phyloP scores from a whole-genome alignment of 1,139 yeast species.

The Magnusiomyces magnusii region DNA sequence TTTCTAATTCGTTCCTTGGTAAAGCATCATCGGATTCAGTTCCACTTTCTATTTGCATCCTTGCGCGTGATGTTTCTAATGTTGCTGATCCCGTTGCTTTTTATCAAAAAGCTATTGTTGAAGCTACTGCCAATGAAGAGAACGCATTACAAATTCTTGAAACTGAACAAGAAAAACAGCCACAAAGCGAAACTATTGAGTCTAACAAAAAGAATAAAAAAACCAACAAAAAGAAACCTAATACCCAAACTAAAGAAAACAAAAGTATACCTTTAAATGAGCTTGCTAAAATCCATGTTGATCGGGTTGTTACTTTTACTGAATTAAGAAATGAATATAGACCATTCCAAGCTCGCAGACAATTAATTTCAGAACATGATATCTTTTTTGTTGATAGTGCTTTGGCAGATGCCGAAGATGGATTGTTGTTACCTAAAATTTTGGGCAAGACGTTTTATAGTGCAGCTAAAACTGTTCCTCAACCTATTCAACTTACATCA shows the following conservation, averaged over 20 bases:
- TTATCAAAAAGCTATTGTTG: slow-evolving; percentile 10
- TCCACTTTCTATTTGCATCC: slow-evolving; percentile 47
- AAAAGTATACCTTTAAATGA: slow-evolving; percentile 12
- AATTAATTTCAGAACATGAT: slow-evolving; percentile 40
- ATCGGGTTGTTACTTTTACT: slow-evolving; percentile 37
- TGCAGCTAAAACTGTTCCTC: slow-evolving; percentile 28
- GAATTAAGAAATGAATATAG: slow-evolving; percentile 40
- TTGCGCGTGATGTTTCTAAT: slow-evolving; percentile 54
- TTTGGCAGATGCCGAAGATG: slow-evolving; percentile 42
- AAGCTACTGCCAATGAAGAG: slow-evolving; percentile 29
- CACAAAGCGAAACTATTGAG: background rate
- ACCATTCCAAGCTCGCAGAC: slow-evolving; percentile 39
- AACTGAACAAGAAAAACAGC: slow-evolving; percentile 39
- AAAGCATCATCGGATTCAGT: slow-evolving; percentile 34
- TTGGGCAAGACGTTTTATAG: slow-evolving; percentile 75
- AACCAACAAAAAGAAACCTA: background rate
- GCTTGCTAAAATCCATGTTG: slow-evolving; percentile 13
- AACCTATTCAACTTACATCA: background rate
- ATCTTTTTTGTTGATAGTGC: slow-evolving; percentile 56
- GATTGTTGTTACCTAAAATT: slow-evolving; percentile 70
- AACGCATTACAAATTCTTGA: slow-evolving; percentile 51
- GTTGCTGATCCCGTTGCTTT: background rate
- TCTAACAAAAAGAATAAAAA: slow-evolving; percentile 6
- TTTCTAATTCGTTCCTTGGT: slow-evolving; percentile 46
- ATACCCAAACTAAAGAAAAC: slow-evolving; percentile 3